Conservation (phyloP, 495 filamentous ascomycete species). For the Tuber magnatum region DNA sequence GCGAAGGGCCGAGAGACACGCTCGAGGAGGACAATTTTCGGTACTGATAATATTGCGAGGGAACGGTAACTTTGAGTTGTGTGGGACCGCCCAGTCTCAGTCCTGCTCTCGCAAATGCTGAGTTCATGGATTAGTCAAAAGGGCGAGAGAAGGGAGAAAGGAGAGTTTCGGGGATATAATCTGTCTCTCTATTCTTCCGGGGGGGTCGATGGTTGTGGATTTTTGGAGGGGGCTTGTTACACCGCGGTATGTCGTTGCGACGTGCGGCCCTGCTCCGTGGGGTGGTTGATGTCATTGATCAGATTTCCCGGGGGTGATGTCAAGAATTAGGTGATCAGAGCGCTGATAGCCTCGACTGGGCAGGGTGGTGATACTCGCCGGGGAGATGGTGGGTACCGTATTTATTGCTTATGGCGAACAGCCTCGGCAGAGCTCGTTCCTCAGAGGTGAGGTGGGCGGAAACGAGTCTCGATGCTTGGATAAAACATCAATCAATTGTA, state of each 20-base stretch:
- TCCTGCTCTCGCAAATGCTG: neutral
- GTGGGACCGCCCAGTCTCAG: neutral
- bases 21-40: slow-evolving; percentile 18
- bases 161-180: neutral
- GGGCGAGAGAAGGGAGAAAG: neutral
- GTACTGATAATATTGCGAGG: neutral
- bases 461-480: neutral
- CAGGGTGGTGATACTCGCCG: neutral
- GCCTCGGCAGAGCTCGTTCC: neutral
- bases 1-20: slow-evolving; percentile 13
- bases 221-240: neutral
- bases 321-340: neutral
- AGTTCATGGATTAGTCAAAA: neutral
- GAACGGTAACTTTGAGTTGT: neutral
- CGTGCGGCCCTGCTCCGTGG: neutral
- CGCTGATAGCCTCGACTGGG: neutral
- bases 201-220: neutral
- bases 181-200: neutral
- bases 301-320: neutral
- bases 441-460: neutral
- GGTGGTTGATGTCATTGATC: neutral
- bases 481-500: neutral
- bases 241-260: neutral
- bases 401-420: neutral
- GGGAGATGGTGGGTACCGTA: neutral